A percentile compares a stretch with the other conserved stretches of the same genome.
Evolutionary conservation across 805 yeast species (phyloP).

Genomic region (Dipodascopsis uninucleata): DNA sequence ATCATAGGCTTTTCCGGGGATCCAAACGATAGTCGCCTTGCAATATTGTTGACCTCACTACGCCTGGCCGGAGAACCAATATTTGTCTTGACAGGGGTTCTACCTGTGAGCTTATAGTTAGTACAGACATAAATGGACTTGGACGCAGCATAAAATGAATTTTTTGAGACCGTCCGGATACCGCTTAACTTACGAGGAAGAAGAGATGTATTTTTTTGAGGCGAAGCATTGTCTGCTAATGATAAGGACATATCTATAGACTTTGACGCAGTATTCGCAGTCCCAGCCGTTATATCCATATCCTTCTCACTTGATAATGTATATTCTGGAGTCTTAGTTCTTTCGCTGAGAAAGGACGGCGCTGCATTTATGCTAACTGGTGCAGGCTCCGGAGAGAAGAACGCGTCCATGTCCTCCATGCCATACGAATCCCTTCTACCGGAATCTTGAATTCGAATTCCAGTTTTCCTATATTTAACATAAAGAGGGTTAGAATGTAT

Average conservation of each 20-base stretch:
- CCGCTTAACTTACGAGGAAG: constrained; percentile 1
- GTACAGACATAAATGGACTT: too few relatives aligned
- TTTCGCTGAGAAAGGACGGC: too few relatives aligned
- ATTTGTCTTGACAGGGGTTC: constrained; percentile 26
- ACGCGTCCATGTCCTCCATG: constrained; percentile 29
- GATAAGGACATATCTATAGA: too few relatives aligned
- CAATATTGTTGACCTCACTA: constrained; percentile 8
- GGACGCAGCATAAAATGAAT: too few relatives aligned
- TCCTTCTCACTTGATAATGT: constrained; percentile 17
- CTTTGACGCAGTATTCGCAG: too few relatives aligned
- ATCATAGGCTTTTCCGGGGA: background rate
- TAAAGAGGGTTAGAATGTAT: background rate
- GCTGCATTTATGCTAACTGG: background rate
- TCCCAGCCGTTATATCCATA: constrained; percentile 27
- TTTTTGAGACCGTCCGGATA: background rate
- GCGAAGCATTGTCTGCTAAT: background rate
- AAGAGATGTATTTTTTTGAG: background rate
- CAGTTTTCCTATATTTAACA: constrained; percentile 26
- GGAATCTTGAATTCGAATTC: constrained; percentile 28
- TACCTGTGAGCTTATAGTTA: too few relatives aligned
- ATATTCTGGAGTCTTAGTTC: too few relatives aligned
- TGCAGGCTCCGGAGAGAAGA: constrained; percentile 25
- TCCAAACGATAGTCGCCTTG: too few relatives aligned
- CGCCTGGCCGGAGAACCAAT: constrained; percentile 27
- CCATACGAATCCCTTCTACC: constrained; percentile 29